A percentile compares a stretch with the other conserved stretches of the same genome.
These are phyloP conservation scores for Trichoderma atroviride DNA, from an alignment of 2,329 filamentous ascomycete species.

Conservation along the genomic window DNA sequence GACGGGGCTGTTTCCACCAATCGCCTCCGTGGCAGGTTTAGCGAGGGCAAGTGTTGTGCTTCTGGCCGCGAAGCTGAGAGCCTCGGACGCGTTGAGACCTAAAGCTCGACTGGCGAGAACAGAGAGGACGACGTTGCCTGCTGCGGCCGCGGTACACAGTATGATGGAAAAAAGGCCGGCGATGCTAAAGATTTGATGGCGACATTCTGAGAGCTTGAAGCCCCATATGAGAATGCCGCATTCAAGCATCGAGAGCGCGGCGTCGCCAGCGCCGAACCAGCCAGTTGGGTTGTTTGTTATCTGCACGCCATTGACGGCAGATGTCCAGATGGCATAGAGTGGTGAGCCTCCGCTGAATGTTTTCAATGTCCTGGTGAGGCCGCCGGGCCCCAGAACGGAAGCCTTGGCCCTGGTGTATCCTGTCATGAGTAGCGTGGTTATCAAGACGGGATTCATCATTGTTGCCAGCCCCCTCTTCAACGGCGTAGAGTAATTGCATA, in stretches of 20 bases:
- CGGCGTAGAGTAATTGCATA: constrained; percentile 17
- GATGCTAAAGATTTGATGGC: constrained; percentile 48
- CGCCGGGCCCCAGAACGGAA: constrained; percentile 34
- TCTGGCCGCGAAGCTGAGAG: constrained; percentile 53
- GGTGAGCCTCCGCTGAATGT: constrained; percentile 42
- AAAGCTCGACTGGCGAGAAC: constrained; percentile 43
- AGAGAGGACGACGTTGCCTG: constrained; percentile 47
- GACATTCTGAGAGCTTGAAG: constrained; percentile 56
- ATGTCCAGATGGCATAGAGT: constrained; percentile 42
- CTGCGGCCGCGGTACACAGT: constrained; percentile 43
- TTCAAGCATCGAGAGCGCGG: constrained; percentile 53
- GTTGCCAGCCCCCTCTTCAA: constrained; percentile 42
- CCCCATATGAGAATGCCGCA: constrained; percentile 57
- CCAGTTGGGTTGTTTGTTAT: constrained; percentile 29
- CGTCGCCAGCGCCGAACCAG: constrained; percentile 52
- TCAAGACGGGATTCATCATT: constrained; percentile 52
- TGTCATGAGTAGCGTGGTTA: constrained; percentile 49
- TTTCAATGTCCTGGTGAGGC: constrained; percentile 37
- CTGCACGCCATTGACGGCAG: constrained; percentile 18
- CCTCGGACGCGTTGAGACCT: constrained; percentile 41
- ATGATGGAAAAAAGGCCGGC: constrained; percentile 46
- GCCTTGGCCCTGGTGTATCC: constrained; percentile 48
- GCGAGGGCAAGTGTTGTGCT: constrained; percentile 55
- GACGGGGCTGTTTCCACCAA: constrained; percentile 50
- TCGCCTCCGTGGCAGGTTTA: constrained; percentile 48